Evolutionary conservation across 352 stramenopile genomes (phyloP), one percentile per base, ranked within the genome.

Genomic region (Plasmopara viticola): DNA sequence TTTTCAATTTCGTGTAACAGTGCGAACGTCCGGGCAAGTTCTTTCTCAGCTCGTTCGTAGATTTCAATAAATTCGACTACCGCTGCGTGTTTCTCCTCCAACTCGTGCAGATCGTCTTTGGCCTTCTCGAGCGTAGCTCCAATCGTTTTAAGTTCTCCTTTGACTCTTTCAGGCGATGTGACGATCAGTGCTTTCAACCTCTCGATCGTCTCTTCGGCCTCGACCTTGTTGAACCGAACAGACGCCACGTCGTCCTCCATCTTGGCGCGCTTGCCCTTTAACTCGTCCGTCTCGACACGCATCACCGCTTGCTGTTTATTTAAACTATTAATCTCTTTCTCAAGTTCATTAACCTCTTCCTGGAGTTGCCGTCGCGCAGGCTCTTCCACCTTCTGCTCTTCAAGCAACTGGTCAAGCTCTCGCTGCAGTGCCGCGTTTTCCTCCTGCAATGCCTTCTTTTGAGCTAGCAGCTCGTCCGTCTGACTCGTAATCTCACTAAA

Each of bases 241-340:
- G 70, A 78, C 9, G 55, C 18, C 44, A 86, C 57, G 17, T 78
- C 72, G 70, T 97, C 92, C 56, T 94, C 85, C 39, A 97, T 62
- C 46, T 87, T 66, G 33, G 80, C 84, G 56, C 82, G 78, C 53
- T 81, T 68, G 37, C 58, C 70, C 52, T 96, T 95, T 28, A 97
- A 66, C 53, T 84, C 68, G 38, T 66, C 66, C 5, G 67, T 87
- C 58, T 97, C 79, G 58, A 94, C 79, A 31, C 81, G 77, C 54
- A 96, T 75, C 9, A 87, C 72, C 0, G 88, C 74, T 59, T 98
- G 95, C 15, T 87, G 63, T 51, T 88, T 88, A 57, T 98, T 98
- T 25, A 95, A 70, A 44, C 71, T 67, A 34, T 96, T 84, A 62
- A 98, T 97, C 45, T 97, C 79, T 6, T 58, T 60, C 52, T 97